These are phyloP conservation scores for Phytopythium chamaehyphon DNA, from an alignment of 352 stramenopile species.

Conservation along the genomic window DNA sequence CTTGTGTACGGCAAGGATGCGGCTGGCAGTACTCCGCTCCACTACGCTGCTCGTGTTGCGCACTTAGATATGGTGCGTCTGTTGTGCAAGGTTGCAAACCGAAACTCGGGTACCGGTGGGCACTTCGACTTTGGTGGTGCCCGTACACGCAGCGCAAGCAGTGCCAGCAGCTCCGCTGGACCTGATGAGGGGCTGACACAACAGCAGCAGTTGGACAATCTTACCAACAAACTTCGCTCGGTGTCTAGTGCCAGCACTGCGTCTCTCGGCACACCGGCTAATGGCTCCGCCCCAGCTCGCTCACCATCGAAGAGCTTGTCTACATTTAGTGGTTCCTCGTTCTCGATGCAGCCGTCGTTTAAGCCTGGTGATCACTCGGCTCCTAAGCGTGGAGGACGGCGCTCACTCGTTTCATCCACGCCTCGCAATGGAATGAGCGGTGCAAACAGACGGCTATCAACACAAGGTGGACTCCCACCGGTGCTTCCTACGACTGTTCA, in stretches of 20 bases:
- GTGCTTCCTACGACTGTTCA: slow-evolving; percentile 68
- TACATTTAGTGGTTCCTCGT: slow-evolving; percentile 25
- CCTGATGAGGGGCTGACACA: slow-evolving; percentile 14
- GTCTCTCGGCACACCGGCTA: slow-evolving; percentile 25
- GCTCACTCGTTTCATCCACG: slow-evolving; percentile 64
- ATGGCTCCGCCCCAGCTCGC: slow-evolving; percentile 16
- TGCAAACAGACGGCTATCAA: slow-evolving; percentile 42
- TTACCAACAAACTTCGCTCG: slow-evolving; percentile 55
- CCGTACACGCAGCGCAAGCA: slow-evolving; percentile 62
- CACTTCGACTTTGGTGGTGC: slow-evolving; percentile 42
- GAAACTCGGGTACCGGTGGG: slow-evolving; percentile 55
- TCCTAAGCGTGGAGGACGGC: slow-evolving; percentile 45
- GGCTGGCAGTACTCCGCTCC: slow-evolving; percentile 75
- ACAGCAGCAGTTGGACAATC: slow-evolving; percentile 13
- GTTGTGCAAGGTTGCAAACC: slow-evolving; percentile 81
- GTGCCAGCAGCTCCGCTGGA: slow-evolving; percentile 49
- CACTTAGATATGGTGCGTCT: slow-evolving; percentile 86
- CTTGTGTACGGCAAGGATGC: slow-evolving; percentile 80
- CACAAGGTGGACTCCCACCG: slow-evolving; percentile 31
- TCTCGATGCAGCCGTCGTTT: slow-evolving; percentile 53
- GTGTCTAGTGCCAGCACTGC: slow-evolving; percentile 41
- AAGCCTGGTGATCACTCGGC: slow-evolving; percentile 47
- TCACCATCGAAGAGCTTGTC: slow-evolving; percentile 53
- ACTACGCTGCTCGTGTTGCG: slow-evolving; percentile 72
- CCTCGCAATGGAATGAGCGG: slow-evolving; percentile 19